These are phyloP conservation scores for Knoxia roxburghii DNA, from an alignment of 257 asterid genomes.

Conservation along the genomic window DNA sequence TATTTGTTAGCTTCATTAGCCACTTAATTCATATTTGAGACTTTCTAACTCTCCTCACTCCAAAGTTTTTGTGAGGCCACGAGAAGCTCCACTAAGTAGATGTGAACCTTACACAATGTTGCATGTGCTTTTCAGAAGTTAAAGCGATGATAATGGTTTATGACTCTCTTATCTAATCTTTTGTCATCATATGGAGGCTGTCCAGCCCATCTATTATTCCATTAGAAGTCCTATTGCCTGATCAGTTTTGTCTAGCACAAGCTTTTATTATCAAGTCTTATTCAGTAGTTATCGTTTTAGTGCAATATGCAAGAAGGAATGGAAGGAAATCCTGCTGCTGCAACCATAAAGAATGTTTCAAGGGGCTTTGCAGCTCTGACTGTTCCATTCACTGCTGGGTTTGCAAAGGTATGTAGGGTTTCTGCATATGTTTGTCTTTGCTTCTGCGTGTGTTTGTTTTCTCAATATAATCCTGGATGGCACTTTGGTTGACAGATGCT, in stretches of 20 bases:
- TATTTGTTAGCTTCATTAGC: not conserved
- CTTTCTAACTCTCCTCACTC: not conserved
- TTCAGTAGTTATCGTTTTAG: slow-evolving; percentile 27
- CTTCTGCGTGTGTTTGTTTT: not conserved
- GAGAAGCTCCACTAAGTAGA: not conserved
- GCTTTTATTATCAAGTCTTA: not conserved
- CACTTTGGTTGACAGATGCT: not conserved
- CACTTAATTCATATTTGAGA: not conserved
- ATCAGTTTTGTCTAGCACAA: not conserved
- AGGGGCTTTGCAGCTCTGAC: slow-evolving; percentile 72
- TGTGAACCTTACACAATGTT: not conserved
- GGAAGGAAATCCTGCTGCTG: slow-evolving; percentile 75
- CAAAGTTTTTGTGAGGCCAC: not conserved
- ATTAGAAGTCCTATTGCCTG: not conserved
- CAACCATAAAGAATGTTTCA: slow-evolving; percentile 60
- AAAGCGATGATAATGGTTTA: not conserved
- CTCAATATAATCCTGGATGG: not conserved
- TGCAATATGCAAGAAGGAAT: slow-evolving; percentile 83
- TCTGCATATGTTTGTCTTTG: not conserved
- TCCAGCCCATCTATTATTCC: not conserved
- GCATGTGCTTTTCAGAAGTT: not conserved
- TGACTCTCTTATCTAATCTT: not conserved
- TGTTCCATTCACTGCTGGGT: slow-evolving; percentile 63
- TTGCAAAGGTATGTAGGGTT: slow-evolving; percentile 56
- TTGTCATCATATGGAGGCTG: not conserved